Evolutionary conservation across 352 stramenopile species (phyloP), one percentile per base, ranked within the genome.

Genomic region (Elongisporangium prolatum): DNA sequence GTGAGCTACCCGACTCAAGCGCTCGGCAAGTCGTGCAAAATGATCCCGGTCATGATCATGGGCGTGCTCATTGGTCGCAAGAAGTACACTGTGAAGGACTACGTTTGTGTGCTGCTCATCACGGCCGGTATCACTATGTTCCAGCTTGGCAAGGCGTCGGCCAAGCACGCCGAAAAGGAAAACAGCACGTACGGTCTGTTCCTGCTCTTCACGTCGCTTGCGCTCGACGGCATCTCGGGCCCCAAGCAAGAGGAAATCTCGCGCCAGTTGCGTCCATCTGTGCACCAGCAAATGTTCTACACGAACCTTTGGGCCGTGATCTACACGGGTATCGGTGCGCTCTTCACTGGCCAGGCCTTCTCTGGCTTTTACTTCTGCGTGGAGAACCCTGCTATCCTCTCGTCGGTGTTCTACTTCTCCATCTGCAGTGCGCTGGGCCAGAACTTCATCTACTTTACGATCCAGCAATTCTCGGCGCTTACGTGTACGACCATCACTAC

Each of bases 381-480:
- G 3, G 76, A 87, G 67, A 94, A 96, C 70, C 84, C 86, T 5
- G 71, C 80, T 48, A 92, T 95, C 68, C 73, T 90, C 53, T 75
- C 88, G 58, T 91, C 83, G 52, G 71, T 98, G 61, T 87, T 97
- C 49, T 93, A 92, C 71, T 99, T 99, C 69, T 96, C 95, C 21
- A 64, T 98, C 57, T 98, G 93, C 77, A 98, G 86, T 57, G 96
- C 97, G 25, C 71, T 98, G 51, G 97, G 97, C 21, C 97, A 99
- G 77, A 98, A 97, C 74, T 99, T 99, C 75, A 99, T 99, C 84
- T 99, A 99, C 88, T 99, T 97, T 66, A 99, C 96, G 34, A 97
- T 99, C 67, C 88, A 97, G 60, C 85, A 97, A 69, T 99, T 99
- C 77, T 97, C 97, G 72, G 95, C 97, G 47, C 87, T 99, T 40